Conservation (phyloP, 1,284 basidiomycete genomes). For the Rhizopogon parksii region DNA sequence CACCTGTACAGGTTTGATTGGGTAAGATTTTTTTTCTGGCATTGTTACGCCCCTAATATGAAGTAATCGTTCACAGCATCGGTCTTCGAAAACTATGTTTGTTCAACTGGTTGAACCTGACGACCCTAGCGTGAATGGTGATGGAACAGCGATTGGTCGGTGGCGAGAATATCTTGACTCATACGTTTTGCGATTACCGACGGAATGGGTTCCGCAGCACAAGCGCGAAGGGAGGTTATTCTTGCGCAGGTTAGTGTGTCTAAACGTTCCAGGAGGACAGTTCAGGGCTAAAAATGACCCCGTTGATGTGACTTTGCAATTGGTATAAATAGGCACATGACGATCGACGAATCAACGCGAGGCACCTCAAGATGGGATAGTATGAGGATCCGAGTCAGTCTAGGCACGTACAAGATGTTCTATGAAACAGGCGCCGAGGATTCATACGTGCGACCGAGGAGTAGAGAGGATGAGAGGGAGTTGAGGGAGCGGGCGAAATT, state of each 20-base stretch:
- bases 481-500: slow-evolving; percentile 38
- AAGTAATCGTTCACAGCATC: slow-evolving; percentile 41
- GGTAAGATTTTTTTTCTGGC: slow-evolving; percentile 44
- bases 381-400: slow-evolving; percentile 57
- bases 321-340: slow-evolving; percentile 34
- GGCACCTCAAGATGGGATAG: slow-evolving; percentile 27
- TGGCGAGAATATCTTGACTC: slow-evolving; percentile 89
- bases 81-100: slow-evolving; percentile 53
- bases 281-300: slow-evolving; percentile 10
- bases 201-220: slow-evolving; percentile 56
- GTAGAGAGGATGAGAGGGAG: slow-evolving; percentile 32
- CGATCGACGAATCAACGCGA: slow-evolving; percentile 18
- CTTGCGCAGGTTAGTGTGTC: slow-evolving; percentile 39
- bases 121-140: slow-evolving; percentile 69
- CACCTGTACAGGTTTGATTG: slow-evolving; percentile 90
- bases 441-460: slow-evolving; percentile 33
- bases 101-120: slow-evolving; percentile 75
- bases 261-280: background rate
- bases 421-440: slow-evolving; percentile 65
- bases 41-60: slow-evolving; percentile 6
- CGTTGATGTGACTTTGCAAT: slow-evolving; percentile 10
- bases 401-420: slow-evolving; percentile 67
- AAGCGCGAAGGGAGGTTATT: slow-evolving; percentile 41
- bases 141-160: slow-evolving; percentile 40
- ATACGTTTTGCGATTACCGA: slow-evolving; percentile 68